Evolutionary conservation across 768 basidiomycete genomes (phyloP).

Genomic region (Chlorophyllum brunneum): DNA sequence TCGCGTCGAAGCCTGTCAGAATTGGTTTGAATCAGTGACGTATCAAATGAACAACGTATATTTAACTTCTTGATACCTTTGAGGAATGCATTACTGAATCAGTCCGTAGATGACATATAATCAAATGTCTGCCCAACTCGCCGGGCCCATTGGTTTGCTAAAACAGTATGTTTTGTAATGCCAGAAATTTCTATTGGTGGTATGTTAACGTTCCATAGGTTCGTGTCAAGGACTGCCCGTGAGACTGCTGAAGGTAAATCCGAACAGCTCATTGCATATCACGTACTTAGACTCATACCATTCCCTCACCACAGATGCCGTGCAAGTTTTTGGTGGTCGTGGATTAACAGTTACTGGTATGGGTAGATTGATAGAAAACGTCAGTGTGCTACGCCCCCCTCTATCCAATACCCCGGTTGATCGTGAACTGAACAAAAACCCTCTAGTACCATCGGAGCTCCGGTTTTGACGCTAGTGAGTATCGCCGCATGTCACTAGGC

Average conservation of each 20-base stretch:
- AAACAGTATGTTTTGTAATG: slow-evolving; percentile 62
- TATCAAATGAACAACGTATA: slow-evolving; percentile 88
- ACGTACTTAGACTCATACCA: slow-evolving; percentile 37
- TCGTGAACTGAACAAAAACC: not conserved
- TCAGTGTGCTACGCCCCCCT: slow-evolving; percentile 29
- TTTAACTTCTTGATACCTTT: not conserved
- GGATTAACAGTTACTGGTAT: slow-evolving; percentile 84
- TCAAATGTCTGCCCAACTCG: slow-evolving; percentile 80
- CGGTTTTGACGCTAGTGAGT: slow-evolving; percentile 72
- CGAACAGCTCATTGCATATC: slow-evolving; percentile 15
- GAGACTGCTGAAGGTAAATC: slow-evolving; percentile 64
- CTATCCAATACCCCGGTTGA: not conserved
- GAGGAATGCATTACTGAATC: not conserved
- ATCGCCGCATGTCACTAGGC: slow-evolving; percentile 7
- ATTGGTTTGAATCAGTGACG: slow-evolving; percentile 87
- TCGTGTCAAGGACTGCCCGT: slow-evolving; percentile 60
- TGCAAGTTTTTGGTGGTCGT: slow-evolving; percentile 87
- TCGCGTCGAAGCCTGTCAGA: slow-evolving; percentile 79
- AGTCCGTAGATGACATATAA: slow-evolving; percentile 72
- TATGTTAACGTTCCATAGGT: slow-evolving; percentile 35
- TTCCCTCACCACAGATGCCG: slow-evolving; percentile 49
- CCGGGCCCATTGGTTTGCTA: slow-evolving; percentile 84
- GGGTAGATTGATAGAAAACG: slow-evolving; percentile 82
- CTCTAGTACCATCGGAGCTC: slow-evolving; percentile 76
- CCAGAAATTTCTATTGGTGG: not conserved